These are phyloP conservation scores for Xylariales sp. DNA, from an alignment of 2,329 filamentous ascomycete genomes.

Conservation along the genomic window DNA sequence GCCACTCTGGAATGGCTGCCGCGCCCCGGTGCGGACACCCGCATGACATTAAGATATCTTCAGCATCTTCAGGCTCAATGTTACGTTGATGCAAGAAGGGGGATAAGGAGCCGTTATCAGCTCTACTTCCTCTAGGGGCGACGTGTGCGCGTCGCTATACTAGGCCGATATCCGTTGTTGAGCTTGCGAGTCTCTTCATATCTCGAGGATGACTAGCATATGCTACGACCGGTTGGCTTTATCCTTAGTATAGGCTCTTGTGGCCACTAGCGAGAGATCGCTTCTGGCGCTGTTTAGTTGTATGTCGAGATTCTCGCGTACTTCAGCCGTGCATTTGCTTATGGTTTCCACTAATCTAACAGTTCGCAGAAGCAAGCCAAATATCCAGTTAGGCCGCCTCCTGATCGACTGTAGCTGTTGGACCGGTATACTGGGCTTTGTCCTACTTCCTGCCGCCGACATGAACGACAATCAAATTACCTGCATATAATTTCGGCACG, in stretches of 20 bases:
- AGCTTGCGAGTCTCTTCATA: background rate
- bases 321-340: conserved; percentile 4
- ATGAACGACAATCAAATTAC: conserved; percentile 25
- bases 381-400: background rate
- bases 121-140: conserved; percentile 3
- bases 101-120: background rate
- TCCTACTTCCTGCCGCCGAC: conserved; percentile 20
- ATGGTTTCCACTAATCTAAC: background rate
- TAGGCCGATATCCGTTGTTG: background rate
- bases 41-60: conserved; percentile 26
- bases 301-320: background rate
- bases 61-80: conserved; percentile 14
- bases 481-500: conserved; percentile 33
- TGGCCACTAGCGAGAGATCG: background rate
- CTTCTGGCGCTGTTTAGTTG: background rate
- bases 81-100: conserved; percentile 24
- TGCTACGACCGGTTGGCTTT: background rate
- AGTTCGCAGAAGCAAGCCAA: conserved; percentile 1
- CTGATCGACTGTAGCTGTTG: conserved; percentile 11
- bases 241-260: conserved; percentile 2
- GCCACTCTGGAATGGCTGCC: conserved; percentile 16
- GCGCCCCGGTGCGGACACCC: conserved; percentile 25
- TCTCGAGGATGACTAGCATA: conserved; percentile 3
- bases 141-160: background rate
- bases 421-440: conserved; percentile 11